A percentile compares a stretch with the other conserved stretches of the same genome.
phyloP scores from a whole-genome alignment of 805 yeast species.

The Groenewaldozyma salmanticensis region DNA sequence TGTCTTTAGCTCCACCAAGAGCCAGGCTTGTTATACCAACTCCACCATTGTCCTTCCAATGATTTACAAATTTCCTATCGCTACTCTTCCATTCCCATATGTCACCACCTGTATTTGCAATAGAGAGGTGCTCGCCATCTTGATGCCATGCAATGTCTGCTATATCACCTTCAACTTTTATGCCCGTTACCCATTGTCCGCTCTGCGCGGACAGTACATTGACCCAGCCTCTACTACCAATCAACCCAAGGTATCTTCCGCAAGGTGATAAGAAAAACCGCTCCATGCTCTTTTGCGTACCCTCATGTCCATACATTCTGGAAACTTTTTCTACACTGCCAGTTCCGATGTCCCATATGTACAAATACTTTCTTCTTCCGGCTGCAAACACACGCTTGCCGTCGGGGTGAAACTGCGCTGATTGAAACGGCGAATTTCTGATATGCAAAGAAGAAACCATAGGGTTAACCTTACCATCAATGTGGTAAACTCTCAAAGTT shows the following conservation, averaged over 20 bases:
- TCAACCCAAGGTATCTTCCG: conserved; percentile 63
- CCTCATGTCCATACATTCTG: conserved; percentile 86
- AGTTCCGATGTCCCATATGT: conserved; percentile 75
- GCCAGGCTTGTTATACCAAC: conserved; percentile 71
- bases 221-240: conserved; percentile 87
- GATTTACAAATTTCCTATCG: conserved; percentile 40
- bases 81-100: conserved; percentile 74
- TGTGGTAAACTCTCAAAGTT: conserved; percentile 75
- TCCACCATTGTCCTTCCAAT: conserved; percentile 84
- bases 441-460: conserved; percentile 76
- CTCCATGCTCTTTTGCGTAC: conserved; percentile 78
- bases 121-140: conserved; percentile 39
- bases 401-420: conserved; percentile 55
- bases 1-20: conserved; percentile 48
- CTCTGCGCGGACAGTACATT: conserved; percentile 65
- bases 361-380: conserved; percentile 88
- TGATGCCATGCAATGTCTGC: conserved; percentile 67
- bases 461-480: conserved; percentile 78
- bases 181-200: conserved; percentile 82
- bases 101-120: conserved; percentile 72
- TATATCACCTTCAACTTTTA: conserved; percentile 79
- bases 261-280: conserved; percentile 66
- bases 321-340: conserved; percentile 76
- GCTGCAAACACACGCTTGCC: conserved; percentile 60
- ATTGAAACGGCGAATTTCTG: conserved; percentile 68